Evolutionary conservation across 1,284 basidiomycete species (phyloP).

Genomic region (Rhodotorula sp.): DNA sequence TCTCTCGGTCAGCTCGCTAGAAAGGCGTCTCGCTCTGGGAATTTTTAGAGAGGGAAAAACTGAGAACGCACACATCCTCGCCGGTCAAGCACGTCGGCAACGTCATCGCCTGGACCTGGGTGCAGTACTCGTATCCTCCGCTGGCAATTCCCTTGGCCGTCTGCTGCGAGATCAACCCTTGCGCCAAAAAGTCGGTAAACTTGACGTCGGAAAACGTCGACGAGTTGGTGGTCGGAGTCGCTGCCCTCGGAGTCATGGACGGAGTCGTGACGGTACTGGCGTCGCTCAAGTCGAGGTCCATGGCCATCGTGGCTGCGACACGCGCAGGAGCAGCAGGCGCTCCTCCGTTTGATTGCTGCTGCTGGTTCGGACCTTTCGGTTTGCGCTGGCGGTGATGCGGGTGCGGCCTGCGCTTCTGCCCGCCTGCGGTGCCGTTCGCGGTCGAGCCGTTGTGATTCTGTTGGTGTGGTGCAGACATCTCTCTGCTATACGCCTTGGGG

Average conservation of each 20-base stretch:
- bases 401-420: conserved; percentile 4
- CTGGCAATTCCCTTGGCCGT: conserved; percentile 9
- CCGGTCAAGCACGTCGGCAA: conserved; percentile 52
- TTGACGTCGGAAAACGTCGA: conserved; percentile 16
- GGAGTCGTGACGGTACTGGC: conserved; percentile 22
- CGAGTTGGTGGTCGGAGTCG: conserved; percentile 11
- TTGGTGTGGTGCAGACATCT: conserved; percentile 10
- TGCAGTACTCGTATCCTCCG: conserved; percentile 44
- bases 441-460: background rate
- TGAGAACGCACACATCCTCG: conserved; percentile 47
- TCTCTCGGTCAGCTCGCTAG: background rate
- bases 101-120: conserved; percentile 55
- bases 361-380: background rate
- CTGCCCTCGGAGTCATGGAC: conserved; percentile 11
- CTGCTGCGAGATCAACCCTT: conserved; percentile 22
- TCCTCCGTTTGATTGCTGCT: too few species aligned
- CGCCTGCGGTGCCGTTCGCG: background rate
- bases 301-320: background rate
- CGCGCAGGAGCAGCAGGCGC: background rate
- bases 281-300: background rate
- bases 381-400: conserved; percentile 10
- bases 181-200: conserved; percentile 19
- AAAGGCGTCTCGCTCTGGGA: too few species aligned
- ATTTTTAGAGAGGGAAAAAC: background rate
- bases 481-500: too few species aligned